These are phyloP conservation scores for Plasmodium chabaudi DNA, from an alignment of 169 alveolate genomes.

Conservation along the genomic window DNA sequence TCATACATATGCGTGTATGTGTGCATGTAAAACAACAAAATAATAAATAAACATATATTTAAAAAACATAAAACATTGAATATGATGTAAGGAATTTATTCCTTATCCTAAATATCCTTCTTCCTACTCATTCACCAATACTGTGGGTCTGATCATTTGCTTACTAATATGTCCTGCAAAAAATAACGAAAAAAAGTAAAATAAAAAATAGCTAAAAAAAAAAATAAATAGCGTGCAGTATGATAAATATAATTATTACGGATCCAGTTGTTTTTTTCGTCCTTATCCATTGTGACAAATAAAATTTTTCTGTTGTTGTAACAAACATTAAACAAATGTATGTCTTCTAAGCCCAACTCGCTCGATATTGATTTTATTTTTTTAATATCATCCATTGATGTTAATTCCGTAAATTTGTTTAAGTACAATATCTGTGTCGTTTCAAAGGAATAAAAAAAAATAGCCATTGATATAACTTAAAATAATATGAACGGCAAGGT, in stretches of 20 bases:
- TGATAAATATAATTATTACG: conserved; percentile 8
- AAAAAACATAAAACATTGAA: no score
- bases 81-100: no score
- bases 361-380: conserved; percentile 40
- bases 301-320: conserved; percentile 61
- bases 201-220: neutral
- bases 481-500: neutral
- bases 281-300: conserved; percentile 50
- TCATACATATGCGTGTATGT: neutral
- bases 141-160: conserved; percentile 62
- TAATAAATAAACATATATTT: no score
- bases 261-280: conserved; percentile 68
- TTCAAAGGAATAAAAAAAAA: neutral
- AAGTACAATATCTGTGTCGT: conserved; percentile 51
- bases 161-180: conserved; percentile 61
- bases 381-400: conserved; percentile 60
- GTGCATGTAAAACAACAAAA: neutral
- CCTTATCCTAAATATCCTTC: neutral
- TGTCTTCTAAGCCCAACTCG: conserved; percentile 50
- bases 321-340: conserved; percentile 42
- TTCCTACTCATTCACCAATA: conserved; percentile 36
- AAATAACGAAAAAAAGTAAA: neutral
- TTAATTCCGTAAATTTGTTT: conserved; percentile 63
- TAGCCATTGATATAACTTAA: no score
- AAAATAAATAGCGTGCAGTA: neutral